A percentile compares a stretch with the other conserved stretches of the same genome.
These are phyloP conservation scores for Rhodotorula babjevae DNA, from an alignment of 768 basidiomycete species.

Conservation along the genomic window DNA sequence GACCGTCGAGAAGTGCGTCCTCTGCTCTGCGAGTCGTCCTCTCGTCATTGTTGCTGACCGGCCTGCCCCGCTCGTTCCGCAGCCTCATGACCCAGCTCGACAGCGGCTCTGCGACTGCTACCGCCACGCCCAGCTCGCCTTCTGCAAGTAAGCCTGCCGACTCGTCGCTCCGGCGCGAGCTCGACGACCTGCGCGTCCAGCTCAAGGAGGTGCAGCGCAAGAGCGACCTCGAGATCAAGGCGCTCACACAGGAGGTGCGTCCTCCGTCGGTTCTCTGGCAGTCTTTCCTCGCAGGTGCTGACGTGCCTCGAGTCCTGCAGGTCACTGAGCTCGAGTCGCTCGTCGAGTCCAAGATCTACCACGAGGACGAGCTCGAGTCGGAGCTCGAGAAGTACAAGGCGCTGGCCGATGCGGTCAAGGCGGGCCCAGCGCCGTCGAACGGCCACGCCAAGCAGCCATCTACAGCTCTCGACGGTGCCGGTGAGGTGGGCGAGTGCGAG, in stretches of 20 bases:
- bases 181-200: slow-evolving; percentile 37
- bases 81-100: slow-evolving; percentile 36
- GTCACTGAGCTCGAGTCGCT: slow-evolving; percentile 85
- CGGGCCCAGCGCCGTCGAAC: not conserved
- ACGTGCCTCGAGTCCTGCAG: slow-evolving; percentile 67
- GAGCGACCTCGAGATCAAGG: slow-evolving; percentile 58
- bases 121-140: not conserved
- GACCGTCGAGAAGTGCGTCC: slow-evolving; percentile 57
- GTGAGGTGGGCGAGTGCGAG: slow-evolving; percentile 58
- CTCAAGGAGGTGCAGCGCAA: slow-evolving; percentile 41
- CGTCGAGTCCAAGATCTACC: slow-evolving; percentile 92
- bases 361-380: slow-evolving; percentile 84
- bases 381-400: slow-evolving; percentile 73
- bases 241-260: slow-evolving; percentile 64
- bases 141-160: slow-evolving; percentile 46
- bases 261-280: no score
- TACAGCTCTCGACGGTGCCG: not conserved
- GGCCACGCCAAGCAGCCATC: not conserved
- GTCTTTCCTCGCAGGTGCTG: no score
- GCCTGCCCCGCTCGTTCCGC: not conserved
- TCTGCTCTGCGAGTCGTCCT: slow-evolving; percentile 45
- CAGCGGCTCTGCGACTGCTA: not conserved
- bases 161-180: slow-evolving; percentile 54
- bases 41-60: not conserved
- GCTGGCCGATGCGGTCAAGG: slow-evolving; percentile 20